Evolutionary conservation across 2,329 filamentous ascomycete species (phyloP).

Genomic region (Sphaerostilbella broomeana): DNA sequence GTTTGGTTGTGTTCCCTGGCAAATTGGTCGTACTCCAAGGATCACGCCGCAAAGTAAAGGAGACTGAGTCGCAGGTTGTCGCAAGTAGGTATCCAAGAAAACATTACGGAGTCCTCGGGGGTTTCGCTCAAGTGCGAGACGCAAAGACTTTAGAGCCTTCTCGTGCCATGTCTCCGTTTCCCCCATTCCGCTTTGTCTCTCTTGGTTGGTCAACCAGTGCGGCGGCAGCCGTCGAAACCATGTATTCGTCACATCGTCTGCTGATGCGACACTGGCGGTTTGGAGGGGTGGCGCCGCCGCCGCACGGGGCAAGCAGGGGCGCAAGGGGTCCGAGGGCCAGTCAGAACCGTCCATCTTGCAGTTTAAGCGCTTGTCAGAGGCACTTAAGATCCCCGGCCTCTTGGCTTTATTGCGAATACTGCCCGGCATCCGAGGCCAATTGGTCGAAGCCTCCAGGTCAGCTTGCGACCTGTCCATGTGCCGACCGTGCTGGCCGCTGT

Average conservation of each 20-base stretch:
- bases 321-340: constrained; percentile 3
- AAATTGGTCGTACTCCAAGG: constrained; percentile 2
- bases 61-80: constrained; percentile 4
- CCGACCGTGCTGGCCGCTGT: no score
- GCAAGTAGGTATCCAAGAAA: constrained; percentile 8
- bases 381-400: constrained; percentile 2
- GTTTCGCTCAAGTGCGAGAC: neutral
- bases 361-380: constrained; percentile 5
- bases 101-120: neutral
- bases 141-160: neutral
- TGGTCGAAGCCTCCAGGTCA: no score
- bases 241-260: constrained; percentile 6
- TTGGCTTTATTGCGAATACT: neutral
- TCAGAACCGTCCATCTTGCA: constrained; percentile 2
- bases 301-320: constrained; percentile 1
- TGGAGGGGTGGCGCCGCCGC: constrained; percentile 10
- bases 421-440: no score
- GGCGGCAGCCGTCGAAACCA: neutral
- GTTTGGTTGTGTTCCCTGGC: no score
- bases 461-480: no score
- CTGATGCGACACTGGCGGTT: constrained; percentile 11
- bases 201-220: neutral
- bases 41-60: neutral
- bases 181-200: neutral
- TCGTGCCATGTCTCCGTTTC: neutral